A percentile compares a stretch with the other conserved stretches of the same genome.
Conservation (phyloP, 176 grass and related monocot genomes). For the Eleusine coracana region DNA sequence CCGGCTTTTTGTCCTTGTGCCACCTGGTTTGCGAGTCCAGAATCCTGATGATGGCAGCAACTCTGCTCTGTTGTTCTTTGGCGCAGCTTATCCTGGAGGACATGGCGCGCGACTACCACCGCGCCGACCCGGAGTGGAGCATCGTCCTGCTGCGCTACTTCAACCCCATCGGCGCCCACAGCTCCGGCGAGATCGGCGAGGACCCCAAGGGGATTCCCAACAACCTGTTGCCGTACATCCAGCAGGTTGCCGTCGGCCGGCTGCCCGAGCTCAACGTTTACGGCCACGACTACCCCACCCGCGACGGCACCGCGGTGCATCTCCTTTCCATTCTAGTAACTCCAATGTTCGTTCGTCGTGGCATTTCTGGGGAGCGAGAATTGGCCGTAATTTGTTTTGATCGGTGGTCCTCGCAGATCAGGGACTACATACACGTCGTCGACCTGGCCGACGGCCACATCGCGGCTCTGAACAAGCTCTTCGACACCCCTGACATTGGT, state of each 20-base stretch:
- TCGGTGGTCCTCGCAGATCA: constrained; percentile 49
- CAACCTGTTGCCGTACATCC: constrained; percentile 94
- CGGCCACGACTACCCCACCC: constrained; percentile 85
- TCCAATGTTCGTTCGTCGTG: background rate
- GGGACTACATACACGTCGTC: constrained; percentile 93
- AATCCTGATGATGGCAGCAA: background rate
- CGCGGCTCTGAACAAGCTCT: constrained; percentile 78
- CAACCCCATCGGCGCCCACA: constrained; percentile 90
- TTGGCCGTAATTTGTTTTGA: background rate
- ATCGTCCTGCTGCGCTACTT: constrained; percentile 88
- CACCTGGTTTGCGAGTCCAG: background rate
- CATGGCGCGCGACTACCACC: constrained; percentile 72
- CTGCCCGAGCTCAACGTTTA: constrained; percentile 81
- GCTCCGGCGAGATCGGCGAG: constrained; percentile 88
- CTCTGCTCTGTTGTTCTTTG: too few species aligned
- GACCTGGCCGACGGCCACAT: constrained; percentile 94
- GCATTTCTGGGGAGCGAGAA: background rate
- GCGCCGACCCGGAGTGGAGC: constrained; percentile 62
- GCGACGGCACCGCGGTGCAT: constrained; percentile 74
- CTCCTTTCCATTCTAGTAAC: background rate
- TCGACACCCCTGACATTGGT: constrained; percentile 63
- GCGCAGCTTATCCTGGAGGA: constrained; percentile 86
- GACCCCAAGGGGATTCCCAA: constrained; percentile 89
- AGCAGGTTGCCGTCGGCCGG: constrained; percentile 83
- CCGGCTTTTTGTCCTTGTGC: background rate